Conservation (phyloP, 1,139 yeast species). For the Kodamaea ohmeri region DNA sequence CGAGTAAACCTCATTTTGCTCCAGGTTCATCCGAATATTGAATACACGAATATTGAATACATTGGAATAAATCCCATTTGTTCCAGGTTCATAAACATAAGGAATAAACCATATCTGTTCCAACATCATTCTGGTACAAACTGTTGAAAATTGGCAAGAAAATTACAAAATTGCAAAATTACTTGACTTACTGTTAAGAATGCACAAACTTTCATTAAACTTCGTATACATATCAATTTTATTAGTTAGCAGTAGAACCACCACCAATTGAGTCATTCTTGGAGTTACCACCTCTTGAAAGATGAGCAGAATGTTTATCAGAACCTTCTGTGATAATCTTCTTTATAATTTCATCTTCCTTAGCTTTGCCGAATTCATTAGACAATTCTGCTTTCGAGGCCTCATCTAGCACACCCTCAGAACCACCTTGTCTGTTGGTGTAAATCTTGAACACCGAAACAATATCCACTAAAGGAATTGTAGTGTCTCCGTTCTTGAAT, state of each 20-base stretch:
- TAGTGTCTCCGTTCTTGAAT: conserved; percentile 49
- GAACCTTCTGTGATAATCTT: conserved; percentile 56
- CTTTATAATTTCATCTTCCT: conserved; percentile 49
- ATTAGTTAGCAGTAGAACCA: conserved; percentile 28
- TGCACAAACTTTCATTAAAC: background rate
- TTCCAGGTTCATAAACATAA: no score
- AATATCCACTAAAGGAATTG: conserved; percentile 61
- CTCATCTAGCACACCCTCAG: conserved; percentile 67
- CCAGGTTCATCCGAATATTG: no score
- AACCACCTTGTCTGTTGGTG: conserved; percentile 61
- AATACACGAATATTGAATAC: no score
- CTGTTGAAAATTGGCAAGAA: no score
- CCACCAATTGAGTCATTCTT: conserved; percentile 43
- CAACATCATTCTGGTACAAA: no score
- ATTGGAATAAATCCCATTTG: no score
- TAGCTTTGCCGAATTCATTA: conserved; percentile 61
- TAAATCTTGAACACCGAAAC: conserved; percentile 66
- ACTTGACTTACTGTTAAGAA: no score
- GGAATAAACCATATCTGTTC: no score
- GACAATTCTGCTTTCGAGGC: conserved; percentile 67
- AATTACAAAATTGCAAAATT: no score
- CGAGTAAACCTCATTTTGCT: background rate
- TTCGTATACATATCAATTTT: background rate
- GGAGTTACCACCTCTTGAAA: conserved; percentile 14
- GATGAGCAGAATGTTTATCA: conserved; percentile 29